Conservation (phyloP, 768 basidiomycete genomes). For the Imleria badia region DNA sequence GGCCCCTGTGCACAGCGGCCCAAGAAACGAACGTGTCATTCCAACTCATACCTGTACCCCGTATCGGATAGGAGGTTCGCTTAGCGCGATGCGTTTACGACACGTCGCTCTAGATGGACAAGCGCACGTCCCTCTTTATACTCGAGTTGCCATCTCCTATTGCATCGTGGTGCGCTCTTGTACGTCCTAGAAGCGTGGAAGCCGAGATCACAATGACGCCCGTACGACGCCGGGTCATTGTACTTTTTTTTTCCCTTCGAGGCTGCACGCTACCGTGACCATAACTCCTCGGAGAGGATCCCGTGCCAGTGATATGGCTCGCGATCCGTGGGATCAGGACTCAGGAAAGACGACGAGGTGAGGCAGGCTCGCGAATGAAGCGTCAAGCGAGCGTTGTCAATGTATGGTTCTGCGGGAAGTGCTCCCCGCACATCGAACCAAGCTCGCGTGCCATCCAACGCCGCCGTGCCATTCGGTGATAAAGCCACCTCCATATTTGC, state of each 20-base stretch:
- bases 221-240: too few relatives aligned
- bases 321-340: not conserved
- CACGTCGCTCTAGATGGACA: not conserved
- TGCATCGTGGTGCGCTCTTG: not conserved
- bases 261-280: too few relatives aligned
- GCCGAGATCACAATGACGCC: not conserved
- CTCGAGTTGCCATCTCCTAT: not conserved
- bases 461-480: not conserved
- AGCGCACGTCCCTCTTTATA: too few relatives aligned
- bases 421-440: not conserved
- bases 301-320: not conserved
- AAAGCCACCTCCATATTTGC: too few relatives aligned
- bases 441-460: not conserved
- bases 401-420: not conserved
- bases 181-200: slow-evolving; percentile 6
- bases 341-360: not conserved
- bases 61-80: slow-evolving; percentile 21
- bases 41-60: too few relatives aligned
- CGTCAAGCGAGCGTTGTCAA: not conserved
- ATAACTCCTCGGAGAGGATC: slow-evolving; percentile 14
- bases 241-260: too few relatives aligned
- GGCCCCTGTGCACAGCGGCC: not conserved
- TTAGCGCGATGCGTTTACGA: slow-evolving; percentile 3
- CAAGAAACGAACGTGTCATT: slow-evolving; percentile 8
- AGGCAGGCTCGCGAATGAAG: slow-evolving; percentile 1